phyloP scores from a whole-genome alignment of 2,329 filamentous ascomycete genomes.

The Chaetomiaceae sp. region DNA sequence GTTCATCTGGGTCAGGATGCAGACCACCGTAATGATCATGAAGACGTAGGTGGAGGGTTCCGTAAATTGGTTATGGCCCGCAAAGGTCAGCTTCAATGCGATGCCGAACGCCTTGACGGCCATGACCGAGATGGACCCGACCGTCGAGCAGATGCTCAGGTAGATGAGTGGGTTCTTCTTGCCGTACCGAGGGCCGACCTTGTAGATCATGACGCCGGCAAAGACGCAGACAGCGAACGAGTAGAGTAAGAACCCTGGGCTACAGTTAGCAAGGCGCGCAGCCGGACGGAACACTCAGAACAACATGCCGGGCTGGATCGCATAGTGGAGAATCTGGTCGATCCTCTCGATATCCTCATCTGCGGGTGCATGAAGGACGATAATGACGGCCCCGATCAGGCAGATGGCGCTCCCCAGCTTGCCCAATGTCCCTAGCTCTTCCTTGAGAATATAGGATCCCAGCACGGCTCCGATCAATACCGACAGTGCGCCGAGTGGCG shows the following conservation, averaged over 20 bases:
- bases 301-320: conserved; percentile 81
- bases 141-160: conserved; percentile 95
- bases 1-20: conserved; percentile 99
- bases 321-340: conserved; percentile 85
- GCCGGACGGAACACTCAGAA: too few relatives aligned
- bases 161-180: conserved; percentile 96
- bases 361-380: conserved; percentile 92
- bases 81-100: conserved; percentile 89
- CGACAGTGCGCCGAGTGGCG: conserved; percentile 85
- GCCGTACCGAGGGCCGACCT: conserved; percentile 80
- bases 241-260: conserved; percentile 81
- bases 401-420: conserved; percentile 96
- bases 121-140: conserved; percentile 98
- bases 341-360: conserved; percentile 89
- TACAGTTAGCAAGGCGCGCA: conserved; percentile 1
- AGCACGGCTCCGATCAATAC: conserved; percentile 93
- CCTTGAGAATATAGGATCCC: conserved; percentile 88
- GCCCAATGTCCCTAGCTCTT: conserved; percentile 83
- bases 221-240: conserved; percentile 75
- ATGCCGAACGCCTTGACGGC: conserved; percentile 98
- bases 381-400: conserved; percentile 92
- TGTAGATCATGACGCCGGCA: conserved; percentile 93
- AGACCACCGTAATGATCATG: conserved; percentile 85
- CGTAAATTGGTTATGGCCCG: conserved; percentile 89
- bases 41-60: conserved; percentile 97